phyloP scores from a whole-genome alignment of 2,329 filamentous ascomycete species.

The Diaporthe nobilis region DNA sequence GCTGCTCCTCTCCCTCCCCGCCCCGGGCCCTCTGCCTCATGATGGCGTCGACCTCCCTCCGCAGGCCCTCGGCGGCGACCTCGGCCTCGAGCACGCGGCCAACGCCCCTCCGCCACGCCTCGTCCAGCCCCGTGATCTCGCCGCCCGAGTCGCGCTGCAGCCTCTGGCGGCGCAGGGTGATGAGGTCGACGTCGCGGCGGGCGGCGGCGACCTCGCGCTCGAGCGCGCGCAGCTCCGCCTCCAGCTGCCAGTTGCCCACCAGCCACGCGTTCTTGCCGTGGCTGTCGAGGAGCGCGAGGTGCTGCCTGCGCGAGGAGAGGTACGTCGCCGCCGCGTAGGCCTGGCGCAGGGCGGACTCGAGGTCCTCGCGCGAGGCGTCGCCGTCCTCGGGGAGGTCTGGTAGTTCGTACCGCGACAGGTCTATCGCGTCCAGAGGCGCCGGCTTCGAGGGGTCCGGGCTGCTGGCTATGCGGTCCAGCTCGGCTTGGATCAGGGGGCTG shows the following conservation, averaged over 20 bases:
- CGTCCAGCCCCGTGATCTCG: slow-evolving; percentile 79
- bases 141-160: slow-evolving; percentile 79
- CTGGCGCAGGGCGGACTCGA: slow-evolving; percentile 74
- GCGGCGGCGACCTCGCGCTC: slow-evolving; percentile 81
- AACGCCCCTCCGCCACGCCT: slow-evolving; percentile 84
- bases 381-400: slow-evolving; percentile 65
- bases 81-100: slow-evolving; percentile 88
- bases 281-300: slow-evolving; percentile 81
- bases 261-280: slow-evolving; percentile 95
- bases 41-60: slow-evolving; percentile 75
- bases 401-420: slow-evolving; percentile 87
- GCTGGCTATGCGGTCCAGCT: slow-evolving; percentile 77
- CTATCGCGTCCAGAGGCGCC: slow-evolving; percentile 74
- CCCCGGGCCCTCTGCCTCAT: slow-evolving; percentile 58
- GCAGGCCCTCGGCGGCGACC: slow-evolving; percentile 82
- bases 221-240: slow-evolving; percentile 76
- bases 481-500: slow-evolving; percentile 75
- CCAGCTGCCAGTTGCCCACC: slow-evolving; percentile 84
- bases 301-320: slow-evolving; percentile 63
- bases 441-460: slow-evolving; percentile 50
- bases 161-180: slow-evolving; percentile 78
- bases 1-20: slow-evolving; percentile 16
- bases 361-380: slow-evolving; percentile 50
- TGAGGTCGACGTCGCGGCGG: slow-evolving; percentile 78
- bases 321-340: slow-evolving; percentile 67